Conservation (phyloP, 306 rosid species). For the Gastrolobium bilobum region DNA sequence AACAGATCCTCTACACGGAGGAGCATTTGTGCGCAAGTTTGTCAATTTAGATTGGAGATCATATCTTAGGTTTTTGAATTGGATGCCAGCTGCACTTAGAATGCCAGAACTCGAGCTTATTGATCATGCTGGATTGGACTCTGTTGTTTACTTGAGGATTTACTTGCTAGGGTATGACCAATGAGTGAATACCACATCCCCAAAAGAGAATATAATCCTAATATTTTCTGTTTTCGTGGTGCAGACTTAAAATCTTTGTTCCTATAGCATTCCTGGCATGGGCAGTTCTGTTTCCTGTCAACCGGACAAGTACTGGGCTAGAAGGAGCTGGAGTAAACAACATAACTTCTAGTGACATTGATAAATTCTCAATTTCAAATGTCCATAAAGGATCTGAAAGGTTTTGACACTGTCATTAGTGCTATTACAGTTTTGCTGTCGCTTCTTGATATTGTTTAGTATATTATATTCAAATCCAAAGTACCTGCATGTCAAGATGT, state of each 20-base stretch:
- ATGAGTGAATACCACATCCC: constrained; percentile 19
- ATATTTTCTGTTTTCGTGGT: constrained; percentile 42
- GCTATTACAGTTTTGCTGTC: constrained; percentile 31
- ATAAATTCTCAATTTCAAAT: constrained; percentile 86
- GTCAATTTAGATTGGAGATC: constrained; percentile 91
- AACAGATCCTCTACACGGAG: constrained; percentile 78
- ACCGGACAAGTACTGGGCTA: constrained; percentile 65
- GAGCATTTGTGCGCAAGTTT: constrained; percentile 74
- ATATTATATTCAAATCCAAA: constrained; percentile 24
- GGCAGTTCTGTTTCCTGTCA: constrained; percentile 89
- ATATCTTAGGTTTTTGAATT: constrained; percentile 76
- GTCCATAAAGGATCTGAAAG: constrained; percentile 64
- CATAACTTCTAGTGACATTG: constrained; percentile 87
- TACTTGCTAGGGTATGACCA: constrained; percentile 86
- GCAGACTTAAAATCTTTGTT: constrained; percentile 93
- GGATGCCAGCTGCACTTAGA: constrained; percentile 95
- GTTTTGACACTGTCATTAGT: constrained; percentile 54
- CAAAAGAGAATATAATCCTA: constrained; percentile 26
- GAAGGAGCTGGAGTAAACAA: constrained; percentile 43
- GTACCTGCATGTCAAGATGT: constrained; percentile 16
- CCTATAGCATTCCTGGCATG: constrained; percentile 89
- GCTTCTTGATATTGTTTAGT: constrained; percentile 34
- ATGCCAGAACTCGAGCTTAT: constrained; percentile 98
- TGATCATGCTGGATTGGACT: constrained; percentile 96
- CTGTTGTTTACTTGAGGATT: constrained; percentile 94